phyloP scores from a whole-genome alignment of 345 rosid genomes.

The Eucalyptus virginea region DNA sequence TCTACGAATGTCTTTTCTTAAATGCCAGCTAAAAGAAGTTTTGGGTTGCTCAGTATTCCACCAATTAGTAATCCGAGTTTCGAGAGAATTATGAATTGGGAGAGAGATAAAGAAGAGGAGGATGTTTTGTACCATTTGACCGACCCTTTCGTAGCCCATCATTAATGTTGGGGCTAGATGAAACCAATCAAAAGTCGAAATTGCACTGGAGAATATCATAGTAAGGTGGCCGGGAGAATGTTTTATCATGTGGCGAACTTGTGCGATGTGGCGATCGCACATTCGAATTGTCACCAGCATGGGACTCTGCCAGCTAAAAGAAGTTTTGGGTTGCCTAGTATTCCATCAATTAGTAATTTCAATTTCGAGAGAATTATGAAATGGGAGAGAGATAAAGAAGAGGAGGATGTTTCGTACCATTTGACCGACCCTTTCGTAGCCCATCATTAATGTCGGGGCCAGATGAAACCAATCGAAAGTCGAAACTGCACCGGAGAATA shows the following conservation, averaged over 20 bases:
- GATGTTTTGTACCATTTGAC: not conserved
- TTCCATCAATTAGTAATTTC: not conserved
- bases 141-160: not conserved
- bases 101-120: not conserved
- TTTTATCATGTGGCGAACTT: not conserved
- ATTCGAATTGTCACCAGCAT: fast-evolving
- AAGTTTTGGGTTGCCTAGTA: not conserved
- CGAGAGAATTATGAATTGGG: not conserved
- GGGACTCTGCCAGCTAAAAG: not conserved
- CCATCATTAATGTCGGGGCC: not conserved
- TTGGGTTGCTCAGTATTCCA: not conserved
- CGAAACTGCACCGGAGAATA: not conserved
- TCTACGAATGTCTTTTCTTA: not conserved
- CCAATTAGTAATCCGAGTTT: not conserved
- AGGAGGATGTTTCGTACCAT: not conserved
- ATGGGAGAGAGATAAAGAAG: not conserved
- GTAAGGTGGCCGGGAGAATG: not conserved
- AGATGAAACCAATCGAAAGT: not conserved
- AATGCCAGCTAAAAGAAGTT: not conserved
- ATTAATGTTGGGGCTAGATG: not conserved
- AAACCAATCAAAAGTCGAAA: not conserved
- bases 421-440: not conserved
- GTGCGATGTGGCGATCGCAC: not conserved
- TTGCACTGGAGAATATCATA: not conserved
- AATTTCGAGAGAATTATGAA: not conserved